A percentile compares a stretch with the other conserved stretches of the same genome.
Conservation (phyloP, 1,139 yeast species). For the Zygosaccharomyces sapae region DNA sequence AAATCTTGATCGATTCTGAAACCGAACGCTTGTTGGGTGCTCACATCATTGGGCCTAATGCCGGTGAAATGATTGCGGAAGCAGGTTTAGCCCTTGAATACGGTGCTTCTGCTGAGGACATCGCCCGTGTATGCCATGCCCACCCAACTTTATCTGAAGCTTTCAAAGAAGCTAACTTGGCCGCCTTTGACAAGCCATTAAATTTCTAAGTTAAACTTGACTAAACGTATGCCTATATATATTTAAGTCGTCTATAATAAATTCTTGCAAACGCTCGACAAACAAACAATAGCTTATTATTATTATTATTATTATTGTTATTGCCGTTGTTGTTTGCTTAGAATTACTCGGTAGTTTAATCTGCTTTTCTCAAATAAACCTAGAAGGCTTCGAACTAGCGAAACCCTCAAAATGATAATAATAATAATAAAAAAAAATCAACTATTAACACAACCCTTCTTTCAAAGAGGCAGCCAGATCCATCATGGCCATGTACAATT, state of each 20-base stretch:
- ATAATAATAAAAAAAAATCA: neutral
- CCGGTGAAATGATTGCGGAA: slow-evolving; percentile 99
- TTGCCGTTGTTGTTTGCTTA: neutral
- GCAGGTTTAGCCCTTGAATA: slow-evolving; percentile 96
- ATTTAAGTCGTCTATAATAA: slow-evolving; percentile 3
- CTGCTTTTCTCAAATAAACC: neutral
- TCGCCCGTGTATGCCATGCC: slow-evolving; percentile 96
- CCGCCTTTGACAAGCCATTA: slow-evolving; percentile 85
- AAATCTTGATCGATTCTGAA: slow-evolving; percentile 92
- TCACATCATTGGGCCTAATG: slow-evolving; percentile 96
- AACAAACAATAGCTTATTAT: neutral
- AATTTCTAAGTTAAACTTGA: slow-evolving; percentile 50
- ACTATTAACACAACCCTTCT: neutral
- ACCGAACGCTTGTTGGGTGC: slow-evolving; percentile 95
- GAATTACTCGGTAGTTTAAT: neutral
- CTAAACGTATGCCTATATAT: slow-evolving; percentile 4
- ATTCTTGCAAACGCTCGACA: neutral
- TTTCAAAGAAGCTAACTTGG: slow-evolving; percentile 95
- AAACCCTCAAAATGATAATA: neutral
- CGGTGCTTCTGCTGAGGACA: slow-evolving; percentile 97
- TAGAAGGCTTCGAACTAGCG: neutral
- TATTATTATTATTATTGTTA: neutral
- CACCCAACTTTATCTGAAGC: slow-evolving; percentile 99
- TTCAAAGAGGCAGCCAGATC: too few relatives aligned
- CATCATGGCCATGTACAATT: too few relatives aligned